Base-by-base conservation (phyloP, 306 rosid species). In the Carpinus viminea region DNA sequence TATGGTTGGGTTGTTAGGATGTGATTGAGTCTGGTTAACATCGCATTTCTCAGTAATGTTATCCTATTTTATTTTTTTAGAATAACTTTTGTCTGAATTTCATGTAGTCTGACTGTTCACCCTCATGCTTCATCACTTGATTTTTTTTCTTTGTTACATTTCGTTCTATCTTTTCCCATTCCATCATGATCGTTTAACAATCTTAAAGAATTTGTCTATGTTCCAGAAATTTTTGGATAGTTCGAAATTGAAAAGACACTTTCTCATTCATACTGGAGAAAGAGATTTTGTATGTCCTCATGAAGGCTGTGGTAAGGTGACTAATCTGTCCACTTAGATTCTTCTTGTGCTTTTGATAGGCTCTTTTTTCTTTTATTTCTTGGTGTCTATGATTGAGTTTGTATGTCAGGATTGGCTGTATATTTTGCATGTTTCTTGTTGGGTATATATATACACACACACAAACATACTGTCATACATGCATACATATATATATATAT, bases 231-330 rank as follows among this genome's bases (percentile, higher is more conserved):
- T 93, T 88, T 85, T 95, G 88, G 99, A 95, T 78, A 93, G 99
- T 84, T 95, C 99, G 61, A 95, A 95, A 91, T 76, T 95, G 93
- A 93, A 93, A 89, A 88, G 98, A 68, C 98, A 95, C 87, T 91
- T 90, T 81, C 93, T 91, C 80, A 95, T 91, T 85, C 99, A 95
- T 83, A 91, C 98, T 4, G 99, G 96, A 76, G 98, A 95, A 80
- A 86, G 98, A 84, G 93, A 93, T 75, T 95, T 90, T 82, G 93
- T 93, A 12, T 95, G 98, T 77, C 96, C 97, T 56, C 91, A 88
- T 85, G 98, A 95, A 89, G 99, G 99, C 87, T 95, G 99, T 85
- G 99, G 99, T 62, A 95, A 95, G 99, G 99, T 95, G 84, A 90
- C 82, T 71, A 78, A 79, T 81, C 83, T 68, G 79, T 80, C 83